phyloP scores from a whole-genome alignment of 257 asterid species.

The Lithospermum erythrorhizon region DNA sequence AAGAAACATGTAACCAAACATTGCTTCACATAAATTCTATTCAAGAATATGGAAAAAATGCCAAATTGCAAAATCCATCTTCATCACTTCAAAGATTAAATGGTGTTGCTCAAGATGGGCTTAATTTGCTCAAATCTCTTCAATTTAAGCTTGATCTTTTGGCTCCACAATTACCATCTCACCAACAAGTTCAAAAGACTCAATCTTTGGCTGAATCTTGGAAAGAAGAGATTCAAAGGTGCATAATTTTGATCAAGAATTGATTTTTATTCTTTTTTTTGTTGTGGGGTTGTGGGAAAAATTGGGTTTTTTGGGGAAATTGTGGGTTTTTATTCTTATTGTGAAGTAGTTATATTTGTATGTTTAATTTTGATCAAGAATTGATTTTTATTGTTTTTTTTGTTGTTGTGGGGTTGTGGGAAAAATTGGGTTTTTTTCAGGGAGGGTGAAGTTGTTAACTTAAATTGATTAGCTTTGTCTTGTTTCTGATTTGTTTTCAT shows the following conservation, averaged over 20 bases:
- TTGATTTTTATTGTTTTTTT: not conserved
- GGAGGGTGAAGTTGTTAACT: no score
- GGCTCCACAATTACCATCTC: conserved; percentile 66
- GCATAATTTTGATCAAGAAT: not conserved
- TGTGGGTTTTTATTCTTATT: no score
- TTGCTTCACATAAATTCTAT: conserved; percentile 40
- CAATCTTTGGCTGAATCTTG: conserved; percentile 58
- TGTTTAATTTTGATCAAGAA: not conserved
- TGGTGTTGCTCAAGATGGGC: conserved; percentile 82
- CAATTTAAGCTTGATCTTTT: conserved; percentile 84
- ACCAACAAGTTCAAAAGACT: conserved; percentile 55
- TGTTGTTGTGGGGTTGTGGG: no score
- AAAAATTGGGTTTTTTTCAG: no score
- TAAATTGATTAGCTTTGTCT: not conserved
- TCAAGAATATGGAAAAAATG: conserved; percentile 53
- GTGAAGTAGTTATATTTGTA: no score
- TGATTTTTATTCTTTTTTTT: not conserved
- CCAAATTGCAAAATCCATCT: conserved; percentile 16
- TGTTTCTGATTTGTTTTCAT: not conserved
- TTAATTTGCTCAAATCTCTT: conserved; percentile 52
- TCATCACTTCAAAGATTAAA: conserved; percentile 71
- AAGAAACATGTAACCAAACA: conserved; percentile 38
- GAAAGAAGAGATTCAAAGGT: conserved; percentile 70
- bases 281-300: no score
- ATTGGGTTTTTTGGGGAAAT: no score